Percentiles rank a stretch among this genome's conserved stretches.
Evolutionary conservation across 192 early-diverging fungal genomes (phyloP).

Genomic region (Coemansia erecta): DNA sequence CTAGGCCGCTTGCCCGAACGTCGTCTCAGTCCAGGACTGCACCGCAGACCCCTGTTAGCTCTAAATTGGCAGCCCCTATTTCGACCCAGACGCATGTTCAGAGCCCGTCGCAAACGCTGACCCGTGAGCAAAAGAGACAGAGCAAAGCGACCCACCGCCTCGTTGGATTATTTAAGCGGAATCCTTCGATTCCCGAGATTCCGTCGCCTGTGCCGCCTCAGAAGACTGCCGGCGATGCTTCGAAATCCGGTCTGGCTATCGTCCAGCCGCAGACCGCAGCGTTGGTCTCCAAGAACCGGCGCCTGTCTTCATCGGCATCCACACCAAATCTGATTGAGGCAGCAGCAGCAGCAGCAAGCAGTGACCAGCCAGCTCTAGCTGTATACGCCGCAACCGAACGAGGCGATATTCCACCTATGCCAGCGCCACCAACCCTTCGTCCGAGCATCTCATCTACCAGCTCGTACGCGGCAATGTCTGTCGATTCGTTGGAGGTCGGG

Average conservation of each 20-base stretch:
- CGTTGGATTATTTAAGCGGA: constrained; percentile 47
- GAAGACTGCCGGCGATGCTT: constrained; percentile 18
- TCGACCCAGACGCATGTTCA: background rate
- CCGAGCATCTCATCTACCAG: constrained; percentile 33
- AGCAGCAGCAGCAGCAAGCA: constrained; percentile 40
- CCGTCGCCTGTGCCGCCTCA: constrained; percentile 19
- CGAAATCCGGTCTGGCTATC: constrained; percentile 4
- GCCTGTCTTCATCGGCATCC: constrained; percentile 47
- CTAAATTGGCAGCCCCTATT: background rate
- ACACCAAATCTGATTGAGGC: constrained; percentile 49
- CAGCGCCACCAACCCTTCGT: constrained; percentile 39
- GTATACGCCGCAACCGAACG: constrained; percentile 47
- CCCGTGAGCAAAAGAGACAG: constrained; percentile 47
- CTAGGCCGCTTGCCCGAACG: background rate
- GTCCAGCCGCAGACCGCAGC: constrained; percentile 11
- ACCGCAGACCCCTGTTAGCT: background rate
- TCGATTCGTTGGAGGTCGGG: background rate
- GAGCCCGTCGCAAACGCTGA: constrained; percentile 16
- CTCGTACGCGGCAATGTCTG: constrained; percentile 1
- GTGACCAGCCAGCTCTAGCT: constrained; percentile 39
- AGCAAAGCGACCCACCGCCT: constrained; percentile 47
- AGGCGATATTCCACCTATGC: constrained; percentile 51
- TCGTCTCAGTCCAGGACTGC: background rate
- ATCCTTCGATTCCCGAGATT: constrained; percentile 50
- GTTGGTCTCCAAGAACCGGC: constrained; percentile 30